Conservation (phyloP, 2,329 filamentous ascomycete species). For the Phyllosticta citribraziliensis region DNA sequence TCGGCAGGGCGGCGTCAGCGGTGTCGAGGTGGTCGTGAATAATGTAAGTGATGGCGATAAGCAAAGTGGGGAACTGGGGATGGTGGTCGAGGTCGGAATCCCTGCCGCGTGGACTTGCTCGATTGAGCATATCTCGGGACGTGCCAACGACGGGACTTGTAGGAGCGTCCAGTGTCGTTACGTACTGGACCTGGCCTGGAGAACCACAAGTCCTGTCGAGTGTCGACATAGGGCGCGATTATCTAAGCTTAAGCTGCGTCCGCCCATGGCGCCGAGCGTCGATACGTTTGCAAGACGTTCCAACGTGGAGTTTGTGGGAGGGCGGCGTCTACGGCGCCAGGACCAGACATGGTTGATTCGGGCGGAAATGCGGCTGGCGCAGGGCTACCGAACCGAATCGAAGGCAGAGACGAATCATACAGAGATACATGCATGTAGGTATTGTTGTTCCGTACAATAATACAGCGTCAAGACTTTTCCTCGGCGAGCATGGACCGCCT, state of each 20-base stretch:
- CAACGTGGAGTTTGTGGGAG: background rate
- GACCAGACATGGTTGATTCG: background rate
- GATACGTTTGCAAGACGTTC: background rate
- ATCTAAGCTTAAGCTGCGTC: background rate
- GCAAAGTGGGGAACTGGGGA: constrained; percentile 9
- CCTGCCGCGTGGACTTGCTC: constrained; percentile 6
- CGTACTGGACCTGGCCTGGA: no score
- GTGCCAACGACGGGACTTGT: background rate
- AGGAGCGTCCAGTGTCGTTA: no score
- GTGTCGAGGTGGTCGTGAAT: background rate
- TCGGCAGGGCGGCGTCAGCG: background rate
- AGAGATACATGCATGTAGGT: no score
- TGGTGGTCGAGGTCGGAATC: constrained; percentile 3
- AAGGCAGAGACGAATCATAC: background rate
- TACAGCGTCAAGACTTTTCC: no score
- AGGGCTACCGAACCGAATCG: no score
- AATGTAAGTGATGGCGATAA: constrained; percentile 3
- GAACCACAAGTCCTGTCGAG: background rate
- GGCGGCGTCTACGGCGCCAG: background rate
- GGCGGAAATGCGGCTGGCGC: background rate
- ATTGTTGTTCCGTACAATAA: no score
- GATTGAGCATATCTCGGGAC: background rate
- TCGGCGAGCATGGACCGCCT: no score
- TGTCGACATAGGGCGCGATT: background rate
- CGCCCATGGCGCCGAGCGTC: background rate